Conservation (phyloP, 225 moss, liverwort and hornwort genomes). For the Straminergon stramineum region DNA sequence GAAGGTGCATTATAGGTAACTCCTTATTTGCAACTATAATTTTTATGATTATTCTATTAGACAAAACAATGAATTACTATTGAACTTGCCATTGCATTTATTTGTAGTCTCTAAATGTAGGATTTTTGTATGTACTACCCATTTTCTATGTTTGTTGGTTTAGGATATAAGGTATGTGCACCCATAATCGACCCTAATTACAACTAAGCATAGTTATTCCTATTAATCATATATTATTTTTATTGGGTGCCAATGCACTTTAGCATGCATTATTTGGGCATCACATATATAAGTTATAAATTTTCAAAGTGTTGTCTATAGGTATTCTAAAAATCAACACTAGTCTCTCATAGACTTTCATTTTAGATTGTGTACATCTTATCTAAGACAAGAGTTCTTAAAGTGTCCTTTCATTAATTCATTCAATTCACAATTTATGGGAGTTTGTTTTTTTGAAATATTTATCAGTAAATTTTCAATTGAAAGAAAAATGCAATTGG, state of each 20-base stretch:
- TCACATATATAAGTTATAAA: background rate
- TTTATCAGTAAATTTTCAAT: background rate
- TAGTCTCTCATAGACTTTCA: background rate
- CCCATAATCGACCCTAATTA: background rate
- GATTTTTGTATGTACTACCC: background rate
- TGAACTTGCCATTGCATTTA: background rate
- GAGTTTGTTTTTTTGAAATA: background rate
- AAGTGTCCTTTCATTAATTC: accelerated
- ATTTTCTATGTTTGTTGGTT: background rate
- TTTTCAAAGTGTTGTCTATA: background rate
- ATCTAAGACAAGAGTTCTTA: accelerated
- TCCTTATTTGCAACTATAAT: accelerated
- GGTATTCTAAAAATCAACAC: background rate
- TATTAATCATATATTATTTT: background rate
- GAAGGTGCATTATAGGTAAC: background rate
- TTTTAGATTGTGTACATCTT: background rate
- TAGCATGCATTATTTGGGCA: no score
- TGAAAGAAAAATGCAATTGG: background rate
- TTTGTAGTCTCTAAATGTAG: background rate
- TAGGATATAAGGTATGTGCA: background rate
- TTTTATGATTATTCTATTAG: background rate
- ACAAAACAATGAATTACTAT: background rate
- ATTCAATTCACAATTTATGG: background rate
- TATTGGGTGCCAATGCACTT: background rate
- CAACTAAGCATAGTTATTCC: background rate